Percentiles rank a stretch among this genome's conserved stretches.
phyloP scores from a whole-genome alignment of 2,329 filamentous ascomycete genomes.

The Corniculantispora saksenae region DNA sequence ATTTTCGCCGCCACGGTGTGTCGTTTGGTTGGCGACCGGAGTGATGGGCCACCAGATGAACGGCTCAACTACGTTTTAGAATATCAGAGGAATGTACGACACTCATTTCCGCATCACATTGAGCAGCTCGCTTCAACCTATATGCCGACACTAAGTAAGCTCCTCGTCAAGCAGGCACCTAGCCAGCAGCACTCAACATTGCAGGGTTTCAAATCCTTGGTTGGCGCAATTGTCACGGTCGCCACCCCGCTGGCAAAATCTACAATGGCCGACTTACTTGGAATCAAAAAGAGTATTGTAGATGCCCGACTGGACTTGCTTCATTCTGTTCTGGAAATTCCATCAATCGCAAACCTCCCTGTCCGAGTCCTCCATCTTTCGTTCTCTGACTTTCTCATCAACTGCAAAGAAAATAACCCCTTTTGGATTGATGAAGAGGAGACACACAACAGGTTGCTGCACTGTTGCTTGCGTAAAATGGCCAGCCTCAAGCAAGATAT shows the following conservation, averaged over 20 bases:
- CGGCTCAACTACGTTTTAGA: constrained; percentile 29
- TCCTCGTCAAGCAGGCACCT: not conserved
- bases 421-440: constrained; percentile 40
- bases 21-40: constrained; percentile 29
- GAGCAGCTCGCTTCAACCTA: constrained; percentile 24
- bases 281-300: constrained; percentile 22
- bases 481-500: constrained; percentile 37
- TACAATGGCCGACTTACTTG: constrained; percentile 28
- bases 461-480: constrained; percentile 39
- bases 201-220: constrained; percentile 26
- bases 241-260: constrained; percentile 28
- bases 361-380: constrained; percentile 34
- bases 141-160: constrained; percentile 21
- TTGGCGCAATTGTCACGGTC: constrained; percentile 31
- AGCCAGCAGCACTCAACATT: constrained; percentile 16
- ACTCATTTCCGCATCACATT: constrained; percentile 11
- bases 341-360: constrained; percentile 19
- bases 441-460: constrained; percentile 33
- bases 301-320: constrained; percentile 26
- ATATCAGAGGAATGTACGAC: constrained; percentile 7
- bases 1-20: constrained; percentile 34
- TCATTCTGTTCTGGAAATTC: constrained; percentile 35
- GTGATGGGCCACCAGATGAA: constrained; percentile 24
- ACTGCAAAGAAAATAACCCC: constrained; percentile 27
- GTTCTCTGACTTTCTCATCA: constrained; percentile 41